A percentile compares a stretch with the other conserved stretches of the same genome.
Evolutionary conservation across 495 filamentous ascomycete genomes (phyloP).

Genomic region (Aspergillus baeticus): DNA sequence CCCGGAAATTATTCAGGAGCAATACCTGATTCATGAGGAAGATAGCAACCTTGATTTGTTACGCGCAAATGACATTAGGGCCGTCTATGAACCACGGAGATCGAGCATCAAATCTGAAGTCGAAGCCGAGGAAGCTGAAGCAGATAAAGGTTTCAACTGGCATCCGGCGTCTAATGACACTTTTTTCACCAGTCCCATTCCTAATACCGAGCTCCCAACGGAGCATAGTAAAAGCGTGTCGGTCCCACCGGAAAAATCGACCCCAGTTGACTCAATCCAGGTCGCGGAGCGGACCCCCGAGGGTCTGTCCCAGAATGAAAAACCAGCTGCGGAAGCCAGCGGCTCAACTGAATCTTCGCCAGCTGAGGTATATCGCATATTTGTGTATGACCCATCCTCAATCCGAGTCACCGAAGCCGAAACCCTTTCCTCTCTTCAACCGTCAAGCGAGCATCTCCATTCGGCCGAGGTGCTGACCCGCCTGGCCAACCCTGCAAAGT

Average conservation of each 20-base stretch:
- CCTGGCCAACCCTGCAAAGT: conserved; percentile 69
- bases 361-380: conserved; percentile 61
- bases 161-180: too few relatives aligned
- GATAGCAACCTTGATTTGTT: conserved; percentile 44
- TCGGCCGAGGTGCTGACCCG: conserved; percentile 64
- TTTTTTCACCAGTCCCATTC: neutral
- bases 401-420: conserved; percentile 59
- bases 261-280: neutral
- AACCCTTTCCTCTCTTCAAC: conserved; percentile 55
- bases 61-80: conserved; percentile 49
- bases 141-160: neutral
- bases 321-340: neutral
- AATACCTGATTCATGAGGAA: neutral
- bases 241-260: neutral
- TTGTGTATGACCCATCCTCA: conserved; percentile 69
- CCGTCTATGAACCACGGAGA: conserved; percentile 34
- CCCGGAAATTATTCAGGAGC: neutral
- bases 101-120: conserved; percentile 23
- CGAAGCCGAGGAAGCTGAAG: neutral
- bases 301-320: neutral
- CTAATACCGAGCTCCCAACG: neutral
- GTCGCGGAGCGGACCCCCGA: neutral
- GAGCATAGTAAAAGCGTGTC: too few relatives aligned
- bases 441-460: conserved; percentile 38
- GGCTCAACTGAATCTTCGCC: neutral